A percentile compares a stretch with the other conserved stretches of the same genome.
Evolutionary conservation across 495 filamentous ascomycete species (phyloP).

Genomic region (Aspergillus ostianus): DNA sequence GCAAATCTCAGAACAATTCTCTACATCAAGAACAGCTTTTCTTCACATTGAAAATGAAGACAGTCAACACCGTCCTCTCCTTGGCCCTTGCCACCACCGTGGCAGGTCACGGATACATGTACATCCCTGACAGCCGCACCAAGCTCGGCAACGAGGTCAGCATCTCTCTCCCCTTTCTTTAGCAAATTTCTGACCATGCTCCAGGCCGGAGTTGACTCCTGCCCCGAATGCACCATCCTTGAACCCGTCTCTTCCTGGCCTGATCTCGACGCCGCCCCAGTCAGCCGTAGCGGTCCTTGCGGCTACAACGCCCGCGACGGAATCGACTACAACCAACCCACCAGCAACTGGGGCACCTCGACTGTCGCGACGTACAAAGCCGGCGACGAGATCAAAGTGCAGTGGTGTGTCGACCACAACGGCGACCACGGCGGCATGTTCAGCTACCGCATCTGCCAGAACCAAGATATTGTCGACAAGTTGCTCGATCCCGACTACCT

Average conservation of each 20-base stretch:
- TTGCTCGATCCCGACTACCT: slow-evolving; percentile 50
- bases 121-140: slow-evolving; percentile 45
- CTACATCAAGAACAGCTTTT: background rate
- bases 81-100: slow-evolving; percentile 4
- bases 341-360: slow-evolving; percentile 41
- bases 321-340: slow-evolving; percentile 55
- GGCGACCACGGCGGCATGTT: slow-evolving; percentile 62
- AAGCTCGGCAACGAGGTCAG: slow-evolving; percentile 47
- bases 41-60: slow-evolving; percentile 4
- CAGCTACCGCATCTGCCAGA: slow-evolving; percentile 53
- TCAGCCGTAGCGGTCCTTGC: slow-evolving; percentile 53
- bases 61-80: background rate
- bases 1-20: background rate
- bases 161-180: background rate
- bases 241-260: slow-evolving; percentile 55
- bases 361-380: slow-evolving; percentile 46
- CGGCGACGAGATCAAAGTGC: slow-evolving; percentile 46
- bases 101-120: slow-evolving; percentile 45
- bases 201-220: slow-evolving; percentile 50
- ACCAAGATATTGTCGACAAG: slow-evolving; percentile 51
- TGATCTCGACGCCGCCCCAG: slow-evolving; percentile 41
- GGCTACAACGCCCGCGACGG: slow-evolving; percentile 56
- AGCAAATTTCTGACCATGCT: slow-evolving; percentile 1
- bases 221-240: slow-evolving; percentile 56
- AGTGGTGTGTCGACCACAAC: slow-evolving; percentile 60